Base-by-base conservation (phyloP, 257 asterid species). In the Marsdenia floribunda region DNA sequence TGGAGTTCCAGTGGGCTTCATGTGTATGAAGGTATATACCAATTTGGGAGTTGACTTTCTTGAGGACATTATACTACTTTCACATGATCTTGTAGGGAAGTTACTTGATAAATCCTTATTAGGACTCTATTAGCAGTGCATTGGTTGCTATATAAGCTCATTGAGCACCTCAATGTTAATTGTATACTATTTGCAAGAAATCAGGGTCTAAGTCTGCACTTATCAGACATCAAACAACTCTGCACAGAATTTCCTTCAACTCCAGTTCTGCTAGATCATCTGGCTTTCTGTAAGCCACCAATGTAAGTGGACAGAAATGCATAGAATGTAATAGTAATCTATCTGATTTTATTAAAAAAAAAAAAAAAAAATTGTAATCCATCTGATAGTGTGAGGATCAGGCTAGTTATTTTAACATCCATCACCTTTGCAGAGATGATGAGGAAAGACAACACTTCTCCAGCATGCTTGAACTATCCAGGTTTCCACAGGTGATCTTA, bases 261-360 rank as follows among this genome's bases (percentile, higher is more conserved):
- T 14, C 76, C 84, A 65, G 97, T 90, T 77, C 77, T 90, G 63
- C 86, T 92, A 2, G 96, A 92, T 85, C 96, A 92, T 84, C 40
- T 92, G 35, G 93, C 89, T 60, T 92, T 92, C 83, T 90, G 97
- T 68, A 92, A 88, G 82, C 93, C 97, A 74, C 97, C 98, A 72
- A 83, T 2, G 98, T 92, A 85, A 88, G 97, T 75, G 73, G 37
- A 70, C 77, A 10, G 18, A 19, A 53, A 14, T 71, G 37, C 12
- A 55, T 37, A 40, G 7, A 38, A 21, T 38, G 52, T 38, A 66
- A 38, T 38, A 9, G 55, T 72, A 29, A 2, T 16, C 64, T 70
- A 29, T 73, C 66, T 47, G 24, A 46, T 11, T n/a, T n/a, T n/a
- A n/a, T n/a, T n/a, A n/a, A n/a, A n/a, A n/a, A n/a, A n/a, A n/a